Evolutionary conservation across 345 rosid genomes (phyloP), one percentile per base, ranked within the genome.

Genomic region (Populus pruinosa): DNA sequence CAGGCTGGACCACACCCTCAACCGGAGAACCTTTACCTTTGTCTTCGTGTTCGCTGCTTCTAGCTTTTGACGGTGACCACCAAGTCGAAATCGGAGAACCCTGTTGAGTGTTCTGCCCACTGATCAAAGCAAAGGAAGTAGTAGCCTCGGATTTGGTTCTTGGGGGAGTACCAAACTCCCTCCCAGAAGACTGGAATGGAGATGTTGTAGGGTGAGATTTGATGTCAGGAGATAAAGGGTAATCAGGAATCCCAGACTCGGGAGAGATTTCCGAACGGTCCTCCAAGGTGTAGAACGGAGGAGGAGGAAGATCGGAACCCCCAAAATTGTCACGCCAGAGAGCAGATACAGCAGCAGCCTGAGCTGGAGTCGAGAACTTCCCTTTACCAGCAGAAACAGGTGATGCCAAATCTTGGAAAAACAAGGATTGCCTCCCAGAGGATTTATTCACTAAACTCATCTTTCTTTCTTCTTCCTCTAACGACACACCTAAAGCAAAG

Each of bases 271-370:
- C 97, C 0, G 94, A 84, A 12, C 96, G 94, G 83, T 96, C 99
- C 80, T 93, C 97, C 84, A 96, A 72, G 8, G 98, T 92, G 79
- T 82, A 90, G 85, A 93, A 82, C 5, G 99, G 99, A 77, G 98
- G 99, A 0, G 99, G 98, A 1, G 99, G 99, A 84, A 96, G 97
- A 87, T 96, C 97, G 0, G 97, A 89, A 67, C 90, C 89, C 70
- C 93, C 91, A 6, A 88, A 85, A 85, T 90, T 93, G 74, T 96
- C 99, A n/a, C 94, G 93, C 98, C 99, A 90, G 73, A 92, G 85
- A n/a, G 99, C 92, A 18, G 99, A 96, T 6, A 96, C 99, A 0
- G 98, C 99, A 5, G 99, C 96, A 49, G 93, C 90, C 77, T 96
- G 98, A 1, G 93, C 96, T 0, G 98, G 89, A 71, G 59, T 93